phyloP scores from a whole-genome alignment of 495 filamentous ascomycete species.

The Hyaloscypha finlandica region DNA sequence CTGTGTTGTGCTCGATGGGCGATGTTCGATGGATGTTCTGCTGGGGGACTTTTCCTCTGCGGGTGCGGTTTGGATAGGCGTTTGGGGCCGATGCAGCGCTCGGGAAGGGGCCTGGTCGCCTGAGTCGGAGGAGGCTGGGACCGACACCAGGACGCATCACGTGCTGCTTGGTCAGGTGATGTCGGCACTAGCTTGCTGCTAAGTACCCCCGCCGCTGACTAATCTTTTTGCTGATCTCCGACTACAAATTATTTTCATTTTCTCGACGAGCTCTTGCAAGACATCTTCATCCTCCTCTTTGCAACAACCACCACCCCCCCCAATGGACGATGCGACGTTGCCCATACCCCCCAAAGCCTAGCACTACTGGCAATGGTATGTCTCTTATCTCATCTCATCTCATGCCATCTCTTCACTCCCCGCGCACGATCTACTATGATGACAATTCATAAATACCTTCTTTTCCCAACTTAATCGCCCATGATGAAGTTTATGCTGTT shows the following conservation, averaged over 20 bases:
- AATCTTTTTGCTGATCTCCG: not conserved
- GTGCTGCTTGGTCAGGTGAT: too few relatives aligned
- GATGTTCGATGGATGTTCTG: not conserved
- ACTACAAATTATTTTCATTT: not conserved
- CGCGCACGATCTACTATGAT: slow-evolving; percentile 62
- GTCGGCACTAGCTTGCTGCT: too few relatives aligned
- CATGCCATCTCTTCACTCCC: slow-evolving; percentile 27
- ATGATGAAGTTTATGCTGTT: slow-evolving; percentile 75
- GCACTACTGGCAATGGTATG: slow-evolving; percentile 18
- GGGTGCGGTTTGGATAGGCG: not conserved
- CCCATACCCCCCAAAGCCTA: not conserved
- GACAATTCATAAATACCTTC: slow-evolving; percentile 81
- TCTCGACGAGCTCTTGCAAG: not conserved
- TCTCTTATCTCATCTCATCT: not conserved
- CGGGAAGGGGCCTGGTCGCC: not conserved
- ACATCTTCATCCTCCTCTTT: not conserved
- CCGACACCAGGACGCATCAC: too few relatives aligned
- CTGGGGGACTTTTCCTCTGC: not conserved
- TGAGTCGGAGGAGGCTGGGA: not conserved
- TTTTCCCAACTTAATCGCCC: slow-evolving; percentile 92
- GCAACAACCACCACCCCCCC: not conserved
- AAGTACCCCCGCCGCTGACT: too few relatives aligned
- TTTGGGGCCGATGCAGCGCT: not conserved
- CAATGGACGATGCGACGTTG: not conserved
- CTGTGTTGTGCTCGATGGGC: too few relatives aligned